Evolutionary conservation across 441 rosid genomes (phyloP).

Genomic region (Brassica balearica): DNA sequence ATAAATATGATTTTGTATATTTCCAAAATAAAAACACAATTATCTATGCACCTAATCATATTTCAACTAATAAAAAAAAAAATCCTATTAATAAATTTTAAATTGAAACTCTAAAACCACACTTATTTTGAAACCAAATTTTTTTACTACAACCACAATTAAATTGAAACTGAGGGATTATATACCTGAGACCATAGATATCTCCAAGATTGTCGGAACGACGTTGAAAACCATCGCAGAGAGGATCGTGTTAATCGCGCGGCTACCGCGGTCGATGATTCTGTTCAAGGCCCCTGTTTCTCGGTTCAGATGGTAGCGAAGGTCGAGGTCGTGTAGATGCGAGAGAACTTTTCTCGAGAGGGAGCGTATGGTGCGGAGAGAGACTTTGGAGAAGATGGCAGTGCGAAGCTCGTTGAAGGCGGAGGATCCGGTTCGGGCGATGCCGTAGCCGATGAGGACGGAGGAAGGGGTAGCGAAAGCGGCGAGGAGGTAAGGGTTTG

Average conservation of each 20-base stretch:
- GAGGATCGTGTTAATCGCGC: slow-evolving; percentile 87
- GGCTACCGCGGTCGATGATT: slow-evolving; percentile 92
- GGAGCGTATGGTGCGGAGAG: slow-evolving; percentile 81
- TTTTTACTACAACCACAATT: too few species aligned
- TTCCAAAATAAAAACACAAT: too few species aligned
- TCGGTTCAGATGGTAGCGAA: slow-evolving; percentile 86
- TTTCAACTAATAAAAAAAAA: too few species aligned
- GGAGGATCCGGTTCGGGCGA: slow-evolving; percentile 79
- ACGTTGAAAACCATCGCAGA: slow-evolving; percentile 91
- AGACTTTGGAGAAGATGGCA: slow-evolving; percentile 90
- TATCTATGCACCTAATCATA: too few species aligned
- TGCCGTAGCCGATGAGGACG: slow-evolving; percentile 87
- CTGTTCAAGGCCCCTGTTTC: slow-evolving; percentile 92
- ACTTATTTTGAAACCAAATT: too few species aligned
- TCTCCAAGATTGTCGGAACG: slow-evolving; percentile 90
- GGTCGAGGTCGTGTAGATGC: slow-evolving; percentile 87
- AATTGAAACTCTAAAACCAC: too few species aligned
- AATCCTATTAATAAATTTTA: too few species aligned
- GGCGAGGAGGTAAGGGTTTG: slow-evolving; percentile 63
- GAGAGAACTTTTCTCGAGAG: slow-evolving; percentile 91
- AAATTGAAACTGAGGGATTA: neutral
- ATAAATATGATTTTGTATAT: too few species aligned
- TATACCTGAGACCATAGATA: slow-evolving; percentile 87
- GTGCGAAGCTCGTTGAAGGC: slow-evolving; percentile 92
- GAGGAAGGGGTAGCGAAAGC: slow-evolving; percentile 85